Evolutionary conservation across 2,329 filamentous ascomycete species (phyloP), one percentile per base, ranked within the genome.

Genomic region (Colletotrichum gloeosporioides): DNA sequence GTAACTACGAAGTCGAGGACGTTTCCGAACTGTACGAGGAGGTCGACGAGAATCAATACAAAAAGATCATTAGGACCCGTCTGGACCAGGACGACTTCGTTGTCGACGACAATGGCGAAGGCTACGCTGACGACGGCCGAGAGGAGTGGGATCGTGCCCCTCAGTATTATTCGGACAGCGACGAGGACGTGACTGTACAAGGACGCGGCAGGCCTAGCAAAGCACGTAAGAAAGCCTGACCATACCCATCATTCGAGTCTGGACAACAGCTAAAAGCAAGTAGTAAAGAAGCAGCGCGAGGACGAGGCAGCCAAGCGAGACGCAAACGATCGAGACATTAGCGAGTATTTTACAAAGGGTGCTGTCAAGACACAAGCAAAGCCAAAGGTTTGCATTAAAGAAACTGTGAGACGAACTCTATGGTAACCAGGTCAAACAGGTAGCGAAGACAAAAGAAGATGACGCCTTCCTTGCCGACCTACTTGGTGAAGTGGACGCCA

Each of bases 81-180:
- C 89, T 99, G 68, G 95, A 99, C 82, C 90, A 98, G 81, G 97
- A 99, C 81, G 97, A 99, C 86, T 99, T 99, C 82, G 96, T 99
- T 69, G 96, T 99, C 76, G 97, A 99, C 87, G 97, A 99, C 87
- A 98, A 98, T 87, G 96, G 96, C 82, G 95, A 96, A 83, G 96
- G 97, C 49, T 99, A 99, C 82, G 96, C 95, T 79, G 96, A 99
- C 83, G 97, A 99, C 82, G 97, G 97, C 77, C 93, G 97, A 71
- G 96, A 98, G 86, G 97, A 99, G 81, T 96, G 96, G 96, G 93
- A 96, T 85, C 92, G 94, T 80, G 90, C 93, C 78, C 88, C 89
- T 79, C 89, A 89, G 76, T 87, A 91, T 82, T 89, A 90, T 78
- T 94, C 93, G 44, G 95, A 97, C 77, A 96, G 93, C 77, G 95